A percentile compares a stretch with the other conserved stretches of the same genome.
These are phyloP conservation scores for Seiridium cupressi DNA, from an alignment of 2,329 filamentous ascomycete genomes.

Conservation along the genomic window DNA sequence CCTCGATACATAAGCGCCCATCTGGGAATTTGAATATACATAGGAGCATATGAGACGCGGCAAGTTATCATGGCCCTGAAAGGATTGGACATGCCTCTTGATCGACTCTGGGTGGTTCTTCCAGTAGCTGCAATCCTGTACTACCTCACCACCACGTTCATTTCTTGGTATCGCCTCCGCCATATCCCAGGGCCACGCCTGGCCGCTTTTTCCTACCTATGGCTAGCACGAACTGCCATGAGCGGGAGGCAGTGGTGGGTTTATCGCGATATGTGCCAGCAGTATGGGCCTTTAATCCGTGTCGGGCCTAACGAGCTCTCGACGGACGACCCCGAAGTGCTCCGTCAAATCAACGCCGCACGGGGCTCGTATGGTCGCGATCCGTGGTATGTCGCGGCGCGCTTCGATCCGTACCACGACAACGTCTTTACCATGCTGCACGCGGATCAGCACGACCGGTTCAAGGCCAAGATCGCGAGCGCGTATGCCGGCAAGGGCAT, in stretches of 20 bases:
- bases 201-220: slow-evolving; percentile 37
- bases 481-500: slow-evolving; percentile 9
- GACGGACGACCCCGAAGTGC: slow-evolving; percentile 33
- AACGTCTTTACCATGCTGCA: slow-evolving; percentile 49
- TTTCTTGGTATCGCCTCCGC: slow-evolving; percentile 33
- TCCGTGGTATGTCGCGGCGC: slow-evolving; percentile 44
- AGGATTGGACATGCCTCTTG: not conserved
- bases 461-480: slow-evolving; percentile 35
- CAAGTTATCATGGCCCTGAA: too few relatives aligned
- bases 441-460: slow-evolving; percentile 35
- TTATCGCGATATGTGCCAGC: slow-evolving; percentile 13
- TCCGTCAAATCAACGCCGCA: slow-evolving; percentile 33
- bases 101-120: not conserved
- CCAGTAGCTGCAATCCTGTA: not conserved
- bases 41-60: too few relatives aligned
- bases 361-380: slow-evolving; percentile 33
- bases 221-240: slow-evolving; percentile 30
- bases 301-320: slow-evolving; percentile 37
- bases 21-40: too few relatives aligned
- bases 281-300: slow-evolving; percentile 30
- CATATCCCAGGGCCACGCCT: slow-evolving; percentile 37
- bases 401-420: slow-evolving; percentile 48
- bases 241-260: slow-evolving; percentile 21
- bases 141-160: not conserved
- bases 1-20: too few relatives aligned